Evolutionary conservation across 805 yeast genomes (phyloP).

Genomic region (Candida caryicola): DNA sequence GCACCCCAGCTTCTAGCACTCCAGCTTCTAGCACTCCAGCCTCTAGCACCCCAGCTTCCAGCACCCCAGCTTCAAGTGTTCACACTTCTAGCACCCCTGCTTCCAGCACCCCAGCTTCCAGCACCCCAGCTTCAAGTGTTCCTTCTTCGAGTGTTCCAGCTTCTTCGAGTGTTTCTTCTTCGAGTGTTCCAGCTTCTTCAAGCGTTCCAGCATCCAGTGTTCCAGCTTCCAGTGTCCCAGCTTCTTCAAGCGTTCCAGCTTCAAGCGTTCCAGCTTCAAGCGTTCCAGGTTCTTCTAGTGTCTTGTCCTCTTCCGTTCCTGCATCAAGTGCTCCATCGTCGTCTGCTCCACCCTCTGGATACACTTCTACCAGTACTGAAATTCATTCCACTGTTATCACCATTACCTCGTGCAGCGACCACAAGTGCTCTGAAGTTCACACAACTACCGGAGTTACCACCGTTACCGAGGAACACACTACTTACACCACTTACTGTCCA

Average conservation of each 20-base stretch:
- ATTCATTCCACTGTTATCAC: conserved; percentile 28
- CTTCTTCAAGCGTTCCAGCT: no score
- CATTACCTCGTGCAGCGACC: conserved; percentile 32
- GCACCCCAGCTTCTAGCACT: conserved; percentile 2
- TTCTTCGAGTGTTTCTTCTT: no score
- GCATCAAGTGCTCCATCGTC: background rate
- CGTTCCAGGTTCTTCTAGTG: conserved; percentile 4
- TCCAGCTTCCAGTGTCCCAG: no score
- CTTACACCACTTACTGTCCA: conserved; percentile 35
- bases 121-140: background rate
- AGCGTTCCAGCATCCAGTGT: no score
- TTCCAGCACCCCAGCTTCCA: background rate
- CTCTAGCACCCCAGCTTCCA: conserved; percentile 1
- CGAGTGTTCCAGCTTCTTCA: no score
- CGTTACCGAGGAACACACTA: conserved; percentile 27
- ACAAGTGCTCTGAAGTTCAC: conserved; percentile 21
- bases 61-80: background rate
- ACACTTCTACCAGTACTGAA: conserved; percentile 1
- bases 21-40: conserved; percentile 4
- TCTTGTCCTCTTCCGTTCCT: no score
- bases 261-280: background rate
- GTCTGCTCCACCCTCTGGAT: background rate
- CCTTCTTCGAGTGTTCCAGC: conserved; percentile 3
- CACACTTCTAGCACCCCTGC: conserved; percentile 2
- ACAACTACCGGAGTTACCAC: conserved; percentile 36